These are phyloP conservation scores for Primulina eburnea DNA, from an alignment of 257 asterid species.

Conservation along the genomic window DNA sequence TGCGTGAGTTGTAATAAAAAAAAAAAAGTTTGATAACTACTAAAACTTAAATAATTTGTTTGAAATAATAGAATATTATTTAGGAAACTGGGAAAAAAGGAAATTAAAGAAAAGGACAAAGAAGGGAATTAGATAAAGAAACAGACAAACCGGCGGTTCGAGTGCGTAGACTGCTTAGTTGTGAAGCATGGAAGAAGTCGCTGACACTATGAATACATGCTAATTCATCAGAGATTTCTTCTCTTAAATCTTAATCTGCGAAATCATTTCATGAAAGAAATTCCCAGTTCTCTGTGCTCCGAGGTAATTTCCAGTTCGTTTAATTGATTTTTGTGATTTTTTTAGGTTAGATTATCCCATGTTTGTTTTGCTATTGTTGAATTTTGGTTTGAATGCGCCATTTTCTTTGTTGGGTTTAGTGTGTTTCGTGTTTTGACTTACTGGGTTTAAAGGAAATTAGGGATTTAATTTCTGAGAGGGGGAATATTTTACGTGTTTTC, in stretches of 20 bases:
- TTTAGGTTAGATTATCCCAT: conserved; percentile 1
- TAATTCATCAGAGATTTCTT: neutral
- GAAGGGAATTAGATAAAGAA: neutral
- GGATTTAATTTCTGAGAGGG: conserved; percentile 13
- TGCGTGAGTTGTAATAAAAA: too few relatives aligned
- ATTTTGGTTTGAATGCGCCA: neutral
- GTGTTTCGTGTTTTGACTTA: conserved; percentile 13
- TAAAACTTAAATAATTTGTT: too few relatives aligned
- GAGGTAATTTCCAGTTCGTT: conserved; percentile 11
- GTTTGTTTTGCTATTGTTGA: neutral
- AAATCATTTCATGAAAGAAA: conserved; percentile 2
- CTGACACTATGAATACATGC: neutral
- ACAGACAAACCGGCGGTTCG: neutral
- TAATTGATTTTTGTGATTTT: neutral
- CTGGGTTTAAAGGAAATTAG: conserved; percentile 14
- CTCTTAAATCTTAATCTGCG: neutral
- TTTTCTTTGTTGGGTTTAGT: conserved; percentile 7
- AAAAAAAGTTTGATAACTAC: too few relatives aligned
- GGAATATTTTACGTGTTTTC: neutral
- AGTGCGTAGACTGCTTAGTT: neutral
- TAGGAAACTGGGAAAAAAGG: too few relatives aligned
- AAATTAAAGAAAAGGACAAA: neutral
- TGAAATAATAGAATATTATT: too few relatives aligned
- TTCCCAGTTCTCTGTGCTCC: conserved; percentile 17
- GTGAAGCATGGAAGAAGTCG: neutral